Base-by-base conservation (phyloP, 805 yeast species). In the Wickerhamomyces xylosicus region DNA sequence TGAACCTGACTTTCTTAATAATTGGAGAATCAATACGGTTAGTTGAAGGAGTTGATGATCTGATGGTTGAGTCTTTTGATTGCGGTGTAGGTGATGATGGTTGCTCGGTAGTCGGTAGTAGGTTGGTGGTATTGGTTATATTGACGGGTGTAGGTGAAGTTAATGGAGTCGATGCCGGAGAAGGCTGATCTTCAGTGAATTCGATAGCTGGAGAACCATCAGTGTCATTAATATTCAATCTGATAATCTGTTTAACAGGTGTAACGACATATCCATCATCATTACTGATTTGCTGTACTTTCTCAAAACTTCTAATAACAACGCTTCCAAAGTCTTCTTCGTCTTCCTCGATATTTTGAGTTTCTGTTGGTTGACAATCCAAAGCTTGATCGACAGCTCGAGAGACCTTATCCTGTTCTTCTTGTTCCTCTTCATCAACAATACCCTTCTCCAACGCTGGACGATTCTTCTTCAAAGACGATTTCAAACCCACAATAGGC, bases 1-100 rank as follows among this genome's bases (percentile, higher is more conserved):
- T 51, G 37, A 54, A 54, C 5, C 58, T 38, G 4, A 54, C 58
- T 29, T 47, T 49, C 38, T 54, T 54, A 15, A 51, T 21, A 21
- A 10, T 21, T 21, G 6, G n/a, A 25, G 29, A 21, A 21, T 21
- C 10, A 6, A n/a, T n/a, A n/a, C n/a, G 6, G 25, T 7, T 10
- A 9, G 29, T 25, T 5, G 29, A 25, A 10, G 14, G 9, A 7
- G 14, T 7, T 25, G 9, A 4, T 7, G 9, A 5, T 8, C 14
- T 13, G 8, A 25, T 11, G 29, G 9, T 25, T 9, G n/a, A 9
- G 29, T 4, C 29, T 9, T 8, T 25, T 25, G 9, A n/a, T 25
- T 25, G n/a, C 4, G 29, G 29, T 9, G 9, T 7, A 11, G 8
- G 5, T 25, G 29, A 11, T 25, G 29, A 25, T 21, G 25, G 25